Evolutionary conservation across 805 yeast genomes (phyloP).

Genomic region (Kodamaea fukazawae): DNA sequence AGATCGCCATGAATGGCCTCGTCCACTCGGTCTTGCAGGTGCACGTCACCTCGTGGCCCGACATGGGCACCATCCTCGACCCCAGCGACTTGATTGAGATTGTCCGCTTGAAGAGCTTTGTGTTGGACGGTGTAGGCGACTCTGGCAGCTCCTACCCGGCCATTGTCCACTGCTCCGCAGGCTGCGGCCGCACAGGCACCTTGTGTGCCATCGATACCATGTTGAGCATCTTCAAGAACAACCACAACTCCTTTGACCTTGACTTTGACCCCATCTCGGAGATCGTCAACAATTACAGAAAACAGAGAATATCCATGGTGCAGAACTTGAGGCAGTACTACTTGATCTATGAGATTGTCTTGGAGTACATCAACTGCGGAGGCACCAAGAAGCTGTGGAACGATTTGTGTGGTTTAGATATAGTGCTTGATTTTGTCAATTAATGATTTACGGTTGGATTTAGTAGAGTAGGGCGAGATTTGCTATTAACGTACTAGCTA

Average conservation of each 20-base stretch:
- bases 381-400: slow-evolving; percentile 8
- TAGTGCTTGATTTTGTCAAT: slow-evolving; percentile 11
- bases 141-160: slow-evolving; percentile 14
- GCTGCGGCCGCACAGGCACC: slow-evolving; percentile 73
- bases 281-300: slow-evolving; percentile 46
- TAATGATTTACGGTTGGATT: background rate
- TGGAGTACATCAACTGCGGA: slow-evolving; percentile 15
- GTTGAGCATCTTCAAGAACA: slow-evolving; percentile 18
- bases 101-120: slow-evolving; percentile 30
- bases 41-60: slow-evolving; percentile 83
- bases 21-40: slow-evolving; percentile 60
- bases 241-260: slow-evolving; percentile 14
- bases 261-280: slow-evolving; percentile 42
- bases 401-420: slow-evolving; percentile 10
- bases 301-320: slow-evolving; percentile 57
- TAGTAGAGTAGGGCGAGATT: too few relatives aligned
- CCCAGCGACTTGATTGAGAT: slow-evolving; percentile 54
- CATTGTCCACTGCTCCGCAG: slow-evolving; percentile 64
- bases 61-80: slow-evolving; percentile 62
- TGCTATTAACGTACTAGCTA: too few relatives aligned
- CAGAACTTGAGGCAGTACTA: slow-evolving; percentile 55
- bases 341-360: slow-evolving; percentile 44
- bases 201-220: slow-evolving; percentile 38
- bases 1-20: slow-evolving; percentile 11
- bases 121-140: slow-evolving; percentile 11